Conservation (phyloP, 73 alveolate species). For the Breviolum minutum region DNA sequence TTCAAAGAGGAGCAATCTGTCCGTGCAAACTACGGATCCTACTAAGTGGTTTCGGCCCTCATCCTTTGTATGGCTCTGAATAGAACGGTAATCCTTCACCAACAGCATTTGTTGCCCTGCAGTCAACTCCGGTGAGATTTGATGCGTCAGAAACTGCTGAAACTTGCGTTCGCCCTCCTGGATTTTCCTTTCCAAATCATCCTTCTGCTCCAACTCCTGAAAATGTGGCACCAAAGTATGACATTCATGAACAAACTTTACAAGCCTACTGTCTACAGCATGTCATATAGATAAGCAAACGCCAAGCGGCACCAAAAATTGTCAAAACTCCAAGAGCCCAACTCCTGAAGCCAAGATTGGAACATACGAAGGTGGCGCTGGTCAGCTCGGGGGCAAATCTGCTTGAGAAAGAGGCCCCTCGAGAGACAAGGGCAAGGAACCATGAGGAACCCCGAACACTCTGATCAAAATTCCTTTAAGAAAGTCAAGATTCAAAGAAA, state of each 20-base stretch:
- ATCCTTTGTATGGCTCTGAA: too few species aligned
- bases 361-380: constrained; percentile 32
- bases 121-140: neutral
- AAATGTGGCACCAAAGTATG: neutral
- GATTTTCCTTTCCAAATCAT: too few species aligned
- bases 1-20: neutral
- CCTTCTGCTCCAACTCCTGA: neutral
- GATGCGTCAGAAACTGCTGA: neutral
- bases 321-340: neutral
- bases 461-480: too few species aligned
- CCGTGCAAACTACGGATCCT: neutral
- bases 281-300: neutral
- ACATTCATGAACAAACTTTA: neutral
- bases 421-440: neutral
- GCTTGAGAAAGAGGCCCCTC: neutral
- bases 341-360: constrained; percentile 18
- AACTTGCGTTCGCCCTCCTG: neutral
- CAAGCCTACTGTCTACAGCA: neutral
- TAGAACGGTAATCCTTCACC: too few species aligned
- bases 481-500: too few species aligned
- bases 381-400: constrained; percentile 23
- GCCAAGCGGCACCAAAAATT: neutral
- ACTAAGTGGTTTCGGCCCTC: too few species aligned
- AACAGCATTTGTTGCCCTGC: neutral
- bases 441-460: too few species aligned